Percentiles rank a stretch among this genome's conserved stretches.
Evolutionary conservation across 2,329 filamentous ascomycete genomes (phyloP).

Genomic region (Fusarium verrucosum): DNA sequence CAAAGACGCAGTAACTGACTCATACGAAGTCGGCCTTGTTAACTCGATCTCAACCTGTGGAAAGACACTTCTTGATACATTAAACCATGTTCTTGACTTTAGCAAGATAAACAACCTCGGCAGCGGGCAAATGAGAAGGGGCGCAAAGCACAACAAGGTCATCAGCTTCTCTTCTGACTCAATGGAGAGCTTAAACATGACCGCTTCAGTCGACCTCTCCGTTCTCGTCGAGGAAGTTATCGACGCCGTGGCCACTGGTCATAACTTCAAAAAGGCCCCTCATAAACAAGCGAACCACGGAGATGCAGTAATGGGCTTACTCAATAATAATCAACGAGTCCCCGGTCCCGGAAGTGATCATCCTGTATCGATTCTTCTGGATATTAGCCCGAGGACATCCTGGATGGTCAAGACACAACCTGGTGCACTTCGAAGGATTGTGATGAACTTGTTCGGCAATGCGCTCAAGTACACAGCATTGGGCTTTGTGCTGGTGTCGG

Average conservation of each 20-base stretch:
- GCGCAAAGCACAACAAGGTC: conserved; percentile 33
- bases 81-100: conserved; percentile 60
- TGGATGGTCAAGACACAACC: conserved; percentile 66
- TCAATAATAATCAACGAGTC: neutral
- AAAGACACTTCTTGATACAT: conserved; percentile 59
- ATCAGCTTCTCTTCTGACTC: conserved; percentile 43
- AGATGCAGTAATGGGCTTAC: neutral
- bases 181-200: conserved; percentile 47
- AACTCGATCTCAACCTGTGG: conserved; percentile 58
- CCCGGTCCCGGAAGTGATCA: conserved; percentile 37
- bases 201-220: conserved; percentile 47
- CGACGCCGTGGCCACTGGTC: conserved; percentile 52
- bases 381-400: conserved; percentile 55
- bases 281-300: neutral
- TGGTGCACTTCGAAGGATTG: conserved; percentile 60
- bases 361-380: conserved; percentile 58
- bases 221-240: conserved; percentile 52
- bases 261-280: conserved; percentile 48
- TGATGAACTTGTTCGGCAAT: conserved; percentile 72
- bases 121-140: conserved; percentile 37
- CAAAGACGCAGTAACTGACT: conserved; percentile 52
- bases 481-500: conserved; percentile 59
- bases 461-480: conserved; percentile 68
- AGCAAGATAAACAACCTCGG: conserved; percentile 53
- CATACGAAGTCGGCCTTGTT: conserved; percentile 55